phyloP scores from a whole-genome alignment of 1,284 basidiomycete genomes.

The Microbotryum lychnidis-dioicae region DNA sequence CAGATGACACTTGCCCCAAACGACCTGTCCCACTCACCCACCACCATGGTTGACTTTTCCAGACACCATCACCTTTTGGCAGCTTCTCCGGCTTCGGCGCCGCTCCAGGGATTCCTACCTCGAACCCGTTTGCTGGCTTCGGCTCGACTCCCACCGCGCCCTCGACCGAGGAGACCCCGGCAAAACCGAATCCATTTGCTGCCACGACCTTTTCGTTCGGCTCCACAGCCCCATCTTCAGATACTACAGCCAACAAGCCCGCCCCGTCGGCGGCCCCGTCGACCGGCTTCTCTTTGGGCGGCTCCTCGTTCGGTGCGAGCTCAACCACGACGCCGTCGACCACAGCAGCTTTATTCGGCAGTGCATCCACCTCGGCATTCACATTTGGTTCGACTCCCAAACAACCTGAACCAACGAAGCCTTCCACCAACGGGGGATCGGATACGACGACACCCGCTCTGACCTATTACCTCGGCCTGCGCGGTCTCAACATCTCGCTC shows the following conservation, averaged over 20 bases:
- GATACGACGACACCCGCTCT: constrained; percentile 31
- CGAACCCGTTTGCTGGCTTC: constrained; percentile 23
- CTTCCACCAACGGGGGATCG: constrained; percentile 32
- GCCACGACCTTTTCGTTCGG: constrained; percentile 13
- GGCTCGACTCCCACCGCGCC: constrained; percentile 3
- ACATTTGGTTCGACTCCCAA: constrained; percentile 14
- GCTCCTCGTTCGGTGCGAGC: constrained; percentile 9
- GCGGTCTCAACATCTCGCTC: constrained; percentile 71
- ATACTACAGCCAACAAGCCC: constrained; percentile 11
- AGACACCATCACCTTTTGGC: constrained; percentile 16
- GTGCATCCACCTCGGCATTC: constrained; percentile 13
- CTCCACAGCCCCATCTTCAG: constrained; percentile 10
- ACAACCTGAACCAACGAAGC: constrained; percentile 32
- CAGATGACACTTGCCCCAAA: no score
- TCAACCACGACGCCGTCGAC: constrained; percentile 2
- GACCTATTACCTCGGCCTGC: constrained; percentile 62
- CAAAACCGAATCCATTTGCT: constrained; percentile 8
- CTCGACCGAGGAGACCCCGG: neutral
- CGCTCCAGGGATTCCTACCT: neutral
- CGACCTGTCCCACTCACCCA: neutral
- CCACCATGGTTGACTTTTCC: neutral
- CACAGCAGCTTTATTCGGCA: constrained; percentile 17
- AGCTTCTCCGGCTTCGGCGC: constrained; percentile 1
- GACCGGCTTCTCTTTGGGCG: constrained; percentile 21
- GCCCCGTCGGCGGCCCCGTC: constrained; percentile 8